Evolutionary conservation across 208 protist species (phyloP), one percentile per base, ranked within the genome.

Genomic region (Acanthamoeba sp.): DNA sequence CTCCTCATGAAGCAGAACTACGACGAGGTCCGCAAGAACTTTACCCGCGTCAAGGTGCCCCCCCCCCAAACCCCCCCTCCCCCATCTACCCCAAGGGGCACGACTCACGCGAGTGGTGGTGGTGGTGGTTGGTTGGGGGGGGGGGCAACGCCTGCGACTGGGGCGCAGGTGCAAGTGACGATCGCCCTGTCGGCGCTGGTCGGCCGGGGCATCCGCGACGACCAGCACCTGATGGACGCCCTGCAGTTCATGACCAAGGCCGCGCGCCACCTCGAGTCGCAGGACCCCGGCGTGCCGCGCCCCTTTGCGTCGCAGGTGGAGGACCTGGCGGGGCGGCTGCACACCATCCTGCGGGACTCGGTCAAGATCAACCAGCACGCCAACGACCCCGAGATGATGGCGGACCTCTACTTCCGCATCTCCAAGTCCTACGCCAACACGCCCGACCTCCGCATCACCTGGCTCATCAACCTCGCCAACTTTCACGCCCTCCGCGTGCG

Each of bases 401-500:
- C 59, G 7, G 88, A 93, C 9, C 29, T 93, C 5, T 93, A 93
- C n/a, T 69, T 80, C 18, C 34, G 34, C 22, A 93, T 48, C 22
- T 29, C 88, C n/a, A 48, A 93, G 48, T 16, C 29, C 36, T 93
- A 93, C 40, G 32, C 22, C 2, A 71, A 97, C 82, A 89, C 96
- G 7, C 96, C 96, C 20, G 96, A 96, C 36, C 93, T 97, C 12
- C 59, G 95, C n/a, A n/a, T 97, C 7, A 96, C 94, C 6, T 97
- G 96, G 96, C 62, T 97, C 0, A 38, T 87, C 20, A 48, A 89
- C 45, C 57, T 97, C 12, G 29, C 95, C 14, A 40, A 52, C 48
- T 73, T 94, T 27, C 95, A 97, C 52, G 36, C 45, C 34, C 24
- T 62, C 20, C 42, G 87, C 22, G 36, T 97, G 7, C 93, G 3